These are phyloP conservation scores for Aplosporella prunicola DNA, from an alignment of 2,329 filamentous ascomycete genomes.

Conservation along the genomic window DNA sequence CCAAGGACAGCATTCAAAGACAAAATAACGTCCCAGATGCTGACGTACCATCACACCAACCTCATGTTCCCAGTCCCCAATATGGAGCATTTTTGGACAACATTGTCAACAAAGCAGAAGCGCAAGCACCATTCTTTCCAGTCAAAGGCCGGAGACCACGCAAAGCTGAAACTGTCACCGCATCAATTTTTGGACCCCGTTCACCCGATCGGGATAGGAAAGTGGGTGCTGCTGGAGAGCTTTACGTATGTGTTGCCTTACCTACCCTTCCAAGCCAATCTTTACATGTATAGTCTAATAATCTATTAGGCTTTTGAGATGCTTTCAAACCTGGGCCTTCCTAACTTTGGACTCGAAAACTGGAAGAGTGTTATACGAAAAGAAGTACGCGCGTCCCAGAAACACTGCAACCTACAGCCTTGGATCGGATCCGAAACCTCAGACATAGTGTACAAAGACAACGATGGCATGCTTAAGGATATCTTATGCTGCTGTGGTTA, in stretches of 20 bases:
- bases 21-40: neutral
- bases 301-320: constrained; percentile 34
- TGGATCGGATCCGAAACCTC: constrained; percentile 38
- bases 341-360: constrained; percentile 31
- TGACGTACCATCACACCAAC: neutral
- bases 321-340: constrained; percentile 24
- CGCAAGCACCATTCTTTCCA: neutral
- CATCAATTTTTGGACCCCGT: neutral
- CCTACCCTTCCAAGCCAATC: neutral
- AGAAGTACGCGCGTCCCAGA: constrained; percentile 29
- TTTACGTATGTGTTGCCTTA: constrained; percentile 14
- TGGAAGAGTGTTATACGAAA: constrained; percentile 43
- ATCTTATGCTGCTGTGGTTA: constrained; percentile 27
- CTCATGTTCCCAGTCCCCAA: neutral
- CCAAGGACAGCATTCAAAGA: too few species aligned
- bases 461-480: constrained; percentile 23
- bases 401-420: constrained; percentile 31
- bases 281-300: constrained; percentile 12
- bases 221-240: constrained; percentile 19
- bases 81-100: neutral
- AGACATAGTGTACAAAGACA: constrained; percentile 40
- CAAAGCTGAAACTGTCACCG: neutral
- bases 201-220: constrained; percentile 11
- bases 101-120: neutral
- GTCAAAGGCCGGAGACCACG: too few species aligned